These are phyloP conservation scores for Penicillium sp. DNA, from an alignment of 2,329 filamentous ascomycete genomes.

Conservation along the genomic window DNA sequence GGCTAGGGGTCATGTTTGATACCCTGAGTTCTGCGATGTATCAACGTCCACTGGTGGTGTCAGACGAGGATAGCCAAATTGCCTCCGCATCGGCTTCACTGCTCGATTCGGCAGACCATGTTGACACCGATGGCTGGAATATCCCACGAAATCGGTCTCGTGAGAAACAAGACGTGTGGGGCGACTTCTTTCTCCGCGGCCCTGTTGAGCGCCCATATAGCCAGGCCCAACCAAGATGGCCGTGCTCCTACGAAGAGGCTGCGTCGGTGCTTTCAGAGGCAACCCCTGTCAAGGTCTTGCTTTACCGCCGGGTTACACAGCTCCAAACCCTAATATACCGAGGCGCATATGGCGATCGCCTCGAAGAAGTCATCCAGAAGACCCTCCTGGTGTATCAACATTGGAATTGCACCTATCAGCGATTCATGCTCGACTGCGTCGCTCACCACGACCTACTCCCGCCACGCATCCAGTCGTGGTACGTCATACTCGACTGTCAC, in stretches of 20 bases:
- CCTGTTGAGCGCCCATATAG: slow-evolving; percentile 9
- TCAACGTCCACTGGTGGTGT: slow-evolving; percentile 45
- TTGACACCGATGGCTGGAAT: slow-evolving; percentile 13
- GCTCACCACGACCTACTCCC: slow-evolving; percentile 52
- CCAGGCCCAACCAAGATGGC: slow-evolving; percentile 45
- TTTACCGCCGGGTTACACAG: slow-evolving; percentile 57
- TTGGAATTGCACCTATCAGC: slow-evolving; percentile 54
- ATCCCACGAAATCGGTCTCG: slow-evolving; percentile 3
- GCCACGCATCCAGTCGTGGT: slow-evolving; percentile 58
- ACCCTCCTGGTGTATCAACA: slow-evolving; percentile 53
- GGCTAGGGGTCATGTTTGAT: slow-evolving; percentile 60
- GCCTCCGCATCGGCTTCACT: slow-evolving; percentile 9
- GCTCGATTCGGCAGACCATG: neutral
- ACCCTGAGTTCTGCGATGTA: slow-evolving; percentile 56
- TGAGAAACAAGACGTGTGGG: slow-evolving; percentile 37
- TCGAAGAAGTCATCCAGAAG: slow-evolving; percentile 52
- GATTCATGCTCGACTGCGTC: slow-evolving; percentile 54
- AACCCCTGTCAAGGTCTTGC: slow-evolving; percentile 58
- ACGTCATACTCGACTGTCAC: slow-evolving; percentile 56
- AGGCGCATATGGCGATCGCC: slow-evolving; percentile 33
- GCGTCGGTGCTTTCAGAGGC: slow-evolving; percentile 52
- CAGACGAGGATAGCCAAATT: slow-evolving; percentile 48
- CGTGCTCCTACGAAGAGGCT: slow-evolving; percentile 55
- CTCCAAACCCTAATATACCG: slow-evolving; percentile 54
- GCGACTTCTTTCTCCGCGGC: slow-evolving; percentile 35